Evolutionary conservation across 805 yeast genomes (phyloP).

Genomic region (Komagataella populi): DNA sequence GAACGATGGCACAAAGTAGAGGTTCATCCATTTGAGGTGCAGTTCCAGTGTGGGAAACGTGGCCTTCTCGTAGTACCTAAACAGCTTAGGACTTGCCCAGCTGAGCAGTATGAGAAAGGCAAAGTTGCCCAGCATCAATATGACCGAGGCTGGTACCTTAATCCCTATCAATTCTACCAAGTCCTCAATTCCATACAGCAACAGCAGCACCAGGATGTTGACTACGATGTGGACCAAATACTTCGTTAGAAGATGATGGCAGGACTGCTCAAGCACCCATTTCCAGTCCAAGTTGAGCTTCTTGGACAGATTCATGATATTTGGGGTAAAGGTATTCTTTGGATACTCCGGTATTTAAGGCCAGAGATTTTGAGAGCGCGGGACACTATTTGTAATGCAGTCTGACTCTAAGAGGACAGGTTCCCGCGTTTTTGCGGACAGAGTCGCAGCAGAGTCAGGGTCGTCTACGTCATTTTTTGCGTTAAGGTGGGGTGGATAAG

Average conservation of each 20-base stretch:
- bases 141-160: slow-evolving; percentile 56
- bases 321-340: neutral
- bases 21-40: slow-evolving; percentile 57
- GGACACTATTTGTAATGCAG: neutral
- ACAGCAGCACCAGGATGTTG: slow-evolving; percentile 24
- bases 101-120: slow-evolving; percentile 14
- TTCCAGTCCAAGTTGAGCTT: neutral
- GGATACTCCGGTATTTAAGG: neutral
- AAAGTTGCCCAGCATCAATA: slow-evolving; percentile 52
- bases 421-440: neutral
- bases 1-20: slow-evolving; percentile 69
- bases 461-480: neutral
- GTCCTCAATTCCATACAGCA: slow-evolving; percentile 40
- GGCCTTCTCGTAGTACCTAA: slow-evolving; percentile 25
- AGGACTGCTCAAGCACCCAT: neutral
- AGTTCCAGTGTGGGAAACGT: slow-evolving; percentile 29
- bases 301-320: neutral
- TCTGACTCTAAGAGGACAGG: neutral
- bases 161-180: slow-evolving; percentile 31
- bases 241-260: neutral
- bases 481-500: too few species aligned
- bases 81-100: neutral
- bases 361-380: neutral
- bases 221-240: slow-evolving; percentile 18
- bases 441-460: neutral